Evolutionary conservation across 371 early-diverging fungal genomes (phyloP), one percentile per base, ranked within the genome.

Genomic region (Coemansia sp.): DNA sequence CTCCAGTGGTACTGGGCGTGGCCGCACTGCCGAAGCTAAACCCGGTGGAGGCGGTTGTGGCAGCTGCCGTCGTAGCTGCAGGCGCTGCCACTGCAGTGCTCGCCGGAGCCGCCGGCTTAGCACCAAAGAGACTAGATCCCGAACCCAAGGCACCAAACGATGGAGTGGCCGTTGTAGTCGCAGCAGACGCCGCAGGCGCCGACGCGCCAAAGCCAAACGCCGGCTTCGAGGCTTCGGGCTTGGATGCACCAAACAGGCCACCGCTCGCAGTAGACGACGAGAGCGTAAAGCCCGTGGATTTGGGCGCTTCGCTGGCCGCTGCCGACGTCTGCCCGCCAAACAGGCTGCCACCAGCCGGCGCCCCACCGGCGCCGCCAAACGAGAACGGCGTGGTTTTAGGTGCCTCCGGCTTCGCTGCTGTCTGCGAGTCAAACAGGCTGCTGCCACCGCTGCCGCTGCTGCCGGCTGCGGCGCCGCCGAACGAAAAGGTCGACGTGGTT

Each of bases 21-120:
- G 77, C 57, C 16, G 75, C 66, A 31, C 62, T 42, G 40, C 71
- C 76, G 65, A 72, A 68, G 8, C 71, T 61, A 70, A 79, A 78
- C 41, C 70, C 73, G 11, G 55, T 54, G 9, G 26, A 9, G 5
- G 49, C 49, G 26, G 70, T 50, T 4, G 76, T 20, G 35, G 76
- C 45, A 5, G 59, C 43, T 6, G 56, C 58, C 16, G 58, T 6
- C 16, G 58, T 38, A 49, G 35, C 36, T 31, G 50, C 50, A 16
- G 55, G 13, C n/a, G 43, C 31, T 40, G 51, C 41, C 4, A 32
- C 39, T 3, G 59, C 31, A 0, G 49, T n/a, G 1, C 39, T 11
- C 31, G 57, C 5, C n/a, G 34, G 14, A 26, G 53, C 40, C 2
- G 45, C 57, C n/a, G 57, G 30, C 43, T n/a, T 58, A 1, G 49